Percentiles rank a stretch among this genome's conserved stretches.
Conservation (phyloP, 192 early-diverging fungal species). For the Phlyctochytrium planicorne region DNA sequence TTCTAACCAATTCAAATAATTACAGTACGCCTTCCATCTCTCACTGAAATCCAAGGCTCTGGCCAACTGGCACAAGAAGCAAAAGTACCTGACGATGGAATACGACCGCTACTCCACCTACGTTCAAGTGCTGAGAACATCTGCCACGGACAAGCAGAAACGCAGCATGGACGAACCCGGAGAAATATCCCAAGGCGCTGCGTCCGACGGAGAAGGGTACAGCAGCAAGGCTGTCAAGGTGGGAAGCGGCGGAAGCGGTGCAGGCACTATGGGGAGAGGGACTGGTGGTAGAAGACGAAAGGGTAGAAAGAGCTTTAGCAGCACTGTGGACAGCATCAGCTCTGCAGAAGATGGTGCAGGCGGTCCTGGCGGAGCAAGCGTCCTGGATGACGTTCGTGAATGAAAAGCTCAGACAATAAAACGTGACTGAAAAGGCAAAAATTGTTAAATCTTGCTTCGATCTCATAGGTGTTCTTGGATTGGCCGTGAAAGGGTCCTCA, state of each 20-base stretch:
- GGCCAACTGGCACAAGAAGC: constrained; percentile 48
- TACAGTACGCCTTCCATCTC: constrained; percentile 31
- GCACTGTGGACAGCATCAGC: neutral
- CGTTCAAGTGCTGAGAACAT: constrained; percentile 18
- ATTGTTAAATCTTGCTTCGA: too few relatives aligned
- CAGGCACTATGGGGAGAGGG: neutral
- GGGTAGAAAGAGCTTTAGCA: neutral
- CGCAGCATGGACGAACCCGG: neutral
- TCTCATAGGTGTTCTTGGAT: too few relatives aligned
- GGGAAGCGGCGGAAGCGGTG: neutral
- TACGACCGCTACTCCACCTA: constrained; percentile 45
- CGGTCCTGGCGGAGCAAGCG: too few relatives aligned
- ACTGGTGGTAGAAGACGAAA: neutral
- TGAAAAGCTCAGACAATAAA: too few relatives aligned
- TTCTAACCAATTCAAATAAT: constrained; percentile 9
- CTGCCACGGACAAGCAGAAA: neutral
- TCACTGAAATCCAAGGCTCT: constrained; percentile 32
- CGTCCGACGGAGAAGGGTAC: neutral
- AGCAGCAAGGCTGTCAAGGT: neutral
- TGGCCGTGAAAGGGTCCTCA: too few relatives aligned
- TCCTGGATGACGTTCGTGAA: too few relatives aligned
- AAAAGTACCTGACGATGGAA: constrained; percentile 42
- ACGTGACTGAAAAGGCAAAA: too few relatives aligned
- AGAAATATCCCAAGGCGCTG: neutral
- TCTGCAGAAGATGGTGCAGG: neutral